Base-by-base conservation (phyloP, 306 rosid species). In the apple (Malus domestica) region DNA sequence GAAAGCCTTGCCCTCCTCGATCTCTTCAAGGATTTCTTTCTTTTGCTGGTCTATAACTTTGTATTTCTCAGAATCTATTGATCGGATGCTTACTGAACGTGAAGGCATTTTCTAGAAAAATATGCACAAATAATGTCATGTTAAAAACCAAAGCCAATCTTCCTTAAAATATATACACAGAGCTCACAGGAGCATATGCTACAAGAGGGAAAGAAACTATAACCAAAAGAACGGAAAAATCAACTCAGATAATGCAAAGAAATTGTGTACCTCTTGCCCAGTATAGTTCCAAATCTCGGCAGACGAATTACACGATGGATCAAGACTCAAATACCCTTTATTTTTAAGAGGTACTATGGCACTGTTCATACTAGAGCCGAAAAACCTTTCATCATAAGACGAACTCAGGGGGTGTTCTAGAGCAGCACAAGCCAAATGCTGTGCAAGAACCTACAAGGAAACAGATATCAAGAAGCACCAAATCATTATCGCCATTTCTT, bases 1-100 rank as follows among this genome's bases (percentile, higher is more conserved):
- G 86, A 94, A 94, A 81, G 92, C 96, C 85, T 72, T 91, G 95
- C 97, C 92, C 86, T 94, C 98, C 85, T 94, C 98, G 66, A 94
- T 88, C 89, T 94, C 98, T 87, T 94, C 97, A 82, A 93, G 93
- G 81, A 92, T 83, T 83, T 81, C 60, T 23, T 90, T 76, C 30
- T 44, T 86, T 54, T 67, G 78, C 81, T 86, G 81, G 80, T 92
- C 95, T 76, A 87, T 77, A 70, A 94, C 93, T 78, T 83, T 82
- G 73, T 90, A 90, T 79, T 87, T 90, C 75, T 86, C 80, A 52
- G 85, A 77, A 79, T 94, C 98, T 74, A 94, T 92, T 45, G 98
- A 91, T 52, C 96, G 90, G 78, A 94, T 90, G 74, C 88, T 88
- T 73, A 94, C 87, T 22, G 82, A 86, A 70, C 58, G 93, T 19